phyloP scores from a whole-genome alignment of 78 protist genomes.

The Dictyostelium purpureum region DNA sequence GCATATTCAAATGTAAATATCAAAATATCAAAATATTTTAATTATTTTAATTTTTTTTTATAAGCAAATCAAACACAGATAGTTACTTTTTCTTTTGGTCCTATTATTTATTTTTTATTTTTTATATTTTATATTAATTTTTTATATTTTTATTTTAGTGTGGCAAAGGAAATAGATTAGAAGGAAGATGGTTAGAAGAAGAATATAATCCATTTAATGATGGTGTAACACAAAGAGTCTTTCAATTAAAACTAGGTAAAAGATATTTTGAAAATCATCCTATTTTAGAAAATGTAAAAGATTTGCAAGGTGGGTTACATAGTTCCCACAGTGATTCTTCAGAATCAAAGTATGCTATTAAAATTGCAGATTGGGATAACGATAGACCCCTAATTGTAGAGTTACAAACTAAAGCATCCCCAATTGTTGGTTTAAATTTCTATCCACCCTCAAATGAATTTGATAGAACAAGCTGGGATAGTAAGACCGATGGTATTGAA shows the following conservation, averaged over 20 bases:
- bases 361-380: slow-evolving; percentile 47
- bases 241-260: slow-evolving; percentile 10
- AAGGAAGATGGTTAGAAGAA: slow-evolving; percentile 41
- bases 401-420: not conserved
- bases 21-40: too few relatives aligned
- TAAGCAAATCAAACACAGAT: too few relatives aligned
- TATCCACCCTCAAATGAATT: slow-evolving; percentile 51
- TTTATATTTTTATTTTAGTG: not conserved
- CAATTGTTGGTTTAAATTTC: slow-evolving; percentile 45
- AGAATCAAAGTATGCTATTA: not conserved
- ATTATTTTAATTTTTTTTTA: too few relatives aligned
- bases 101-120: not conserved
- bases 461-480: slow-evolving; percentile 18
- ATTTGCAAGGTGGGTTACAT: slow-evolving; percentile 18
- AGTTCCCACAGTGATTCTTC: slow-evolving; percentile 30
- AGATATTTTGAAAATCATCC: not conserved
- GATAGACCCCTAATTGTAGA: slow-evolving; percentile 38
- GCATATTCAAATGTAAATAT: slow-evolving; percentile 37
- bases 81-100: too few relatives aligned
- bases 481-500: slow-evolving; percentile 25
- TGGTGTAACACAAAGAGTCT: slow-evolving; percentile 38
- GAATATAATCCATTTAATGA: slow-evolving; percentile 35
- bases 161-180: slow-evolving; percentile 54
- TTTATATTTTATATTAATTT: not conserved
- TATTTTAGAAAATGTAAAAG: not conserved